Base-by-base conservation (phyloP, 768 basidiomycete species). In the Cystobasidium onofrii region DNA sequence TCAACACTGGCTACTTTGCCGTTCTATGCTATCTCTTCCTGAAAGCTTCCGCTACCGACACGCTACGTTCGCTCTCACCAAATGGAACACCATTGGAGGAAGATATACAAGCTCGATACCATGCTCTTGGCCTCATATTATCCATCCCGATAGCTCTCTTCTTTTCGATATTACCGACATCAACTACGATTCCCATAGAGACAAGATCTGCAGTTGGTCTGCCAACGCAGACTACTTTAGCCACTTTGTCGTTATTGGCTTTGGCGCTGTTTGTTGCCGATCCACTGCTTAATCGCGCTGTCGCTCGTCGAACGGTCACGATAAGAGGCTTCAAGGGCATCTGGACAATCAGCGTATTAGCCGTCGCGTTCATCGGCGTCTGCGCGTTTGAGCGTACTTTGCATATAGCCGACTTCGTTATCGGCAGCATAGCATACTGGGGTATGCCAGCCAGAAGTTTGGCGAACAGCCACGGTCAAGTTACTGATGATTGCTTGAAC, bases 361-460 rank as follows among this genome's bases (percentile, higher is more conserved):
- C 85, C 46, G 84, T 85, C 44, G 81, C 82, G 74, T 83, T 87
- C 41, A 80, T 89, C 61, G 89, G 89, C 10, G 80, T 81, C 43
- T 82, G 90, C 64, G 85, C 85, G 25, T 90, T 90, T 75, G 85
- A 86, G n/a, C 86, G 87, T 63, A 82, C 64, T 0, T 4, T 74
- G 15, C 43, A 83, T 39, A 86, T 86, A 83, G 84, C 83, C 1
- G 91, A 93, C 77, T 75, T 86, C 9, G 77, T 86, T 0, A 83
- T 90, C 7, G 87, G 84, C 0, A 76, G 81, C 4, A 81, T 88
- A 34, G 84, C 91, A 25, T 88, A 87, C 79, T 84, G 86, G 63
- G 90, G 91, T 90, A 76, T 44, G 85, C 75, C 50, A 17, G 7
- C 36, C 44, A 52, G 29, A 29, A 6, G 34, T 66, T 39, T 29